A percentile compares a stretch with the other conserved stretches of the same genome.
Conservation (phyloP, 352 stramenopile species). For the Pythium brachiatum region DNA sequence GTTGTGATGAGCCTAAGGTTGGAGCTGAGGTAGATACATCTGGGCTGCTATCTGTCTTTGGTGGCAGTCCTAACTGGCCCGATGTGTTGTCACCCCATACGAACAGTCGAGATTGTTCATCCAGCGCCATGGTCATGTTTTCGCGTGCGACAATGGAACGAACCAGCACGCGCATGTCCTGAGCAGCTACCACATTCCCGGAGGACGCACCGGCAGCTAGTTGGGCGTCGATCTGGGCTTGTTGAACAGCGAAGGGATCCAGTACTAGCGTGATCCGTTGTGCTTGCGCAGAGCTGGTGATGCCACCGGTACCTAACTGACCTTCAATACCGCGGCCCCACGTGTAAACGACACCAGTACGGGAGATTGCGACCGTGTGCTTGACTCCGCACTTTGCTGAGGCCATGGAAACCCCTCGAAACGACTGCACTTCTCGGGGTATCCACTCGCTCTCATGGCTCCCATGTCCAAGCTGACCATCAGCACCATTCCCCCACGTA, state of each 20-base stretch:
- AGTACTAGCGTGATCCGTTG: conserved; percentile 25
- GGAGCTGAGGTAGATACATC: neutral
- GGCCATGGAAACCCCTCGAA: conserved; percentile 32
- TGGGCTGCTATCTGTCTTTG: neutral
- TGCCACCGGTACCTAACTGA: conserved; percentile 36
- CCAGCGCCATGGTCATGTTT: conserved; percentile 36
- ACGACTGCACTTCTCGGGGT: conserved; percentile 49
- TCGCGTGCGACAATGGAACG: conserved; percentile 33
- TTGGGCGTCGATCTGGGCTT: conserved; percentile 31
- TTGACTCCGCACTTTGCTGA: conserved; percentile 35
- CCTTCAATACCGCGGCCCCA: conserved; percentile 54
- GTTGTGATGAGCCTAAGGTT: neutral
- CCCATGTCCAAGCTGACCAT: conserved; percentile 61
- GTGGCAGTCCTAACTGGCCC: conserved; percentile 34
- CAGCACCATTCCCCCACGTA: conserved; percentile 57
- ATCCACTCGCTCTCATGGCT: conserved; percentile 52
- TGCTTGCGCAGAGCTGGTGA: conserved; percentile 7
- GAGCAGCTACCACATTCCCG: neutral
- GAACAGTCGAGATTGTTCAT: conserved; percentile 50
- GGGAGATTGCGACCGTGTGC: conserved; percentile 53
- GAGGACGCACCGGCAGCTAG: conserved; percentile 11
- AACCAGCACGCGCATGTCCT: conserved; percentile 34
- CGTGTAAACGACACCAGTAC: conserved; percentile 45
- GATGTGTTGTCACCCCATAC: conserved; percentile 46
- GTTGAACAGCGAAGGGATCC: conserved; percentile 26